Evolutionary conservation across 2,329 filamentous ascomycete genomes (phyloP), one percentile per base, ranked within the genome.

Genomic region (Epichloe festucae): DNA sequence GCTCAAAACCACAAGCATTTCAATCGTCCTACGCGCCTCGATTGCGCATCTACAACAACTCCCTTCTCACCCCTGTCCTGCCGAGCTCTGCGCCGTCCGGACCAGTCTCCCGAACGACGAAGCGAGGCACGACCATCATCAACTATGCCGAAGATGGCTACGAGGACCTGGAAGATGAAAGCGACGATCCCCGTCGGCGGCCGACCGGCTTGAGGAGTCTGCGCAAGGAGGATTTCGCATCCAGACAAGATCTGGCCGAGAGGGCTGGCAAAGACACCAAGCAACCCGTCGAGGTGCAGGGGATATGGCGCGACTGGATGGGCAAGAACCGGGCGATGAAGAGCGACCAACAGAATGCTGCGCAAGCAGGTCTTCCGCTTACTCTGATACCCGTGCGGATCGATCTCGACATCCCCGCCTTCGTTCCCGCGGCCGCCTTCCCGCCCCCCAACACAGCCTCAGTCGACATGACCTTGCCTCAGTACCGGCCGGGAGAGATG

Each of bases 101-200:
- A 23, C 79, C 84, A 40, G 72, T 79, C 54, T 78, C 87, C 60
- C 82, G 91, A 65, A 95, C 87, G n/a, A 97, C 93, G 8, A 97
- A 98, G 73, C 85, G 93, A 68, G 93, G 93, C 53, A 97, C 93
- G 2, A 93, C 88, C 36, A 87, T 91, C 56, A 93, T 97, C 70
- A 98, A 96, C 71, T 98, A 98, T 65, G 91, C 93, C 23, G 93
- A 98, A 66, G 91, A 97, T 66, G 90, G 90, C 46, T 95, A 85
- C 63, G 91, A 96, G 58, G 89, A 91, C 62, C 68, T 79, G 52
- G 79, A 82, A 39, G 79, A 84, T 52, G 86, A 89, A 56, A 84
- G 86, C 48, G 85, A 89, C 56, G 85, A 88, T 51, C 75, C 79
- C 54, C 79, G 88, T 56, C 83, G 91, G 56, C 84, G 84, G 2